A percentile compares a stretch with the other conserved stretches of the same genome.
Evolutionary conservation across 768 basidiomycete genomes (phyloP).

Genomic region (Coprinellus aureogranulatus): DNA sequence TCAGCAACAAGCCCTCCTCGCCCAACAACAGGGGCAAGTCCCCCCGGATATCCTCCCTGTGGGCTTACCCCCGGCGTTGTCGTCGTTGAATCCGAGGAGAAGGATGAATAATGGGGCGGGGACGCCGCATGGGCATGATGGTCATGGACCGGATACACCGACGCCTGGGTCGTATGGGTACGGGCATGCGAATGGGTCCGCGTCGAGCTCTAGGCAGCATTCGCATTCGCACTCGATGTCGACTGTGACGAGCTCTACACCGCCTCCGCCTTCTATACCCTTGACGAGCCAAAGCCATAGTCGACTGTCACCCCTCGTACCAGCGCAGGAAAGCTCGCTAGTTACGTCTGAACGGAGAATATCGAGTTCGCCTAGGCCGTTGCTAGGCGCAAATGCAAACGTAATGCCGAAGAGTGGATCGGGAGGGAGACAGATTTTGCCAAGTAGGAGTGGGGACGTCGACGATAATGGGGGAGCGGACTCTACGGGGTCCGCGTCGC

Average conservation of each 20-base stretch:
- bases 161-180: slow-evolving; percentile 33
- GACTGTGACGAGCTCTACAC: slow-evolving; percentile 39
- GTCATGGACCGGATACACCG: slow-evolving; percentile 36
- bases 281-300: slow-evolving; percentile 11
- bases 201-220: slow-evolving; percentile 12
- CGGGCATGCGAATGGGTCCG: background rate
- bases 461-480: slow-evolving; percentile 20
- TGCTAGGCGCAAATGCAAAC: too few relatives aligned
- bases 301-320: background rate
- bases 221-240: slow-evolving; percentile 48
- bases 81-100: slow-evolving; percentile 34
- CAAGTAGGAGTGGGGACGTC: background rate
- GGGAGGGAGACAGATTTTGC: background rate
- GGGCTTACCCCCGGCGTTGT: slow-evolving; percentile 39
- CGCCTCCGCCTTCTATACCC: slow-evolving; percentile 24
- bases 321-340: too few relatives aligned
- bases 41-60: slow-evolving; percentile 44
- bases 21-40: slow-evolving; percentile 24
- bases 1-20: slow-evolving; percentile 16
- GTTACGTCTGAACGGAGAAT: too few relatives aligned
- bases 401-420: background rate
- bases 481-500: slow-evolving; percentile 26
- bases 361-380: too few relatives aligned
- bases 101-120: slow-evolving; percentile 21
- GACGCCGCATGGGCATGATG: too few relatives aligned